Conservation (phyloP, 352 stramenopile genomes). For the Pythium rishiriense region DNA sequence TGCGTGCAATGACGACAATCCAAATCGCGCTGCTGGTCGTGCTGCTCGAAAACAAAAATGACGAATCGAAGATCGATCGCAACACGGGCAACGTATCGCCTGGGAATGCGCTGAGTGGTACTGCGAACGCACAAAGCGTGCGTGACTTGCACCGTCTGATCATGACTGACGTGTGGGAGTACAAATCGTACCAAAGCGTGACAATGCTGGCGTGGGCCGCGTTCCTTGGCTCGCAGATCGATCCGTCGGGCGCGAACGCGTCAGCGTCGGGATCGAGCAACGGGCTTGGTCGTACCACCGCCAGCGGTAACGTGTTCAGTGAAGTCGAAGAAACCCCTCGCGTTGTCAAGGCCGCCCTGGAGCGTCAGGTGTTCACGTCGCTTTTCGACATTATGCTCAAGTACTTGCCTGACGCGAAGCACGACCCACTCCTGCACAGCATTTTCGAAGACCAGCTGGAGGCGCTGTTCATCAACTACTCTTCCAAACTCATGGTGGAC, state of each 20-base stretch:
- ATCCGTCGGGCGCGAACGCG: slow-evolving; percentile 30
- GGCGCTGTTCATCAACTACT: slow-evolving; percentile 69
- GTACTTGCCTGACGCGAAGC: slow-evolving; percentile 73
- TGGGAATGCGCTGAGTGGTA: slow-evolving; percentile 39
- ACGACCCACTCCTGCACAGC: slow-evolving; percentile 64
- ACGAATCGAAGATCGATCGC: slow-evolving; percentile 54
- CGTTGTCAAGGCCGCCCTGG: slow-evolving; percentile 75
- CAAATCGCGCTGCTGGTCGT: slow-evolving; percentile 68
- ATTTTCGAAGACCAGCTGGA: slow-evolving; percentile 76
- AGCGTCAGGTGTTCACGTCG: slow-evolving; percentile 66
- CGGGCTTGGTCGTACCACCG: slow-evolving; percentile 19
- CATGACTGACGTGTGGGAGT: slow-evolving; percentile 67
- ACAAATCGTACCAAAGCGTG: slow-evolving; percentile 70
- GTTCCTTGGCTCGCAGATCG: slow-evolving; percentile 43
- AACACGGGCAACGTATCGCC: slow-evolving; percentile 50
- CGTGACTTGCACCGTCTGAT: slow-evolving; percentile 64
- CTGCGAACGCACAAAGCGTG: slow-evolving; percentile 52
- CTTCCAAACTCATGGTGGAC: slow-evolving; percentile 78
- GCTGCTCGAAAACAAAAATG: slow-evolving; percentile 53
- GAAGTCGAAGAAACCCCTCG: slow-evolving; percentile 47
- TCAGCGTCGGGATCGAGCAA: slow-evolving; percentile 27
- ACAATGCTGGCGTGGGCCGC: slow-evolving; percentile 73
- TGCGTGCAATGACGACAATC: slow-evolving; percentile 72
- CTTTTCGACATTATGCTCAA: slow-evolving; percentile 73
- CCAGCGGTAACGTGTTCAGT: slow-evolving; percentile 46